Evolutionary conservation across 768 basidiomycete genomes (phyloP).

Genomic region (Termitomyces sp.): DNA sequence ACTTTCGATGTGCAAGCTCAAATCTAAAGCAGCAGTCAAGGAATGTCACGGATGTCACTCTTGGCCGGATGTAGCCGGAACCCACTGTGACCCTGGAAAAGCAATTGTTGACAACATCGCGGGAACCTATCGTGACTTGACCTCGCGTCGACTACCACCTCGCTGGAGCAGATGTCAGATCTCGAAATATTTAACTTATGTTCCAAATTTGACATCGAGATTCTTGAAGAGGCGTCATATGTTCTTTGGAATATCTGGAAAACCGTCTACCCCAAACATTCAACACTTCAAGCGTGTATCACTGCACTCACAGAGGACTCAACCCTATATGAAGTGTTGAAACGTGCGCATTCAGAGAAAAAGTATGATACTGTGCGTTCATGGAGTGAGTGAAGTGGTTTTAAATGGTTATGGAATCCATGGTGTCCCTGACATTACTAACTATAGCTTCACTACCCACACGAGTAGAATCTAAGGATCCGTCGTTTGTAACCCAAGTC

Average conservation of each 20-base stretch:
- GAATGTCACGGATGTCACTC: neutral
- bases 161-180: conserved; percentile 19
- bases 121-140: neutral
- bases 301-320: conserved; percentile 26
- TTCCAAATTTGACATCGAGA: conserved; percentile 32
- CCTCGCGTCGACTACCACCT: neutral
- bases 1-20: neutral
- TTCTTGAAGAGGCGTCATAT: conserved; percentile 37
- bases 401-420: neutral
- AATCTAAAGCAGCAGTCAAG: neutral
- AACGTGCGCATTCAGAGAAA: conserved; percentile 23
- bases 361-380: conserved; percentile 28
- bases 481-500: conserved; percentile 15
- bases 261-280: conserved; percentile 22
- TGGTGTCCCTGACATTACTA: conserved; percentile 5
- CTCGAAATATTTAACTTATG: conserved; percentile 23
- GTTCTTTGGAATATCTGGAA: conserved; percentile 39
- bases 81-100: neutral
- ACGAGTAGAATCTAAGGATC: conserved; percentile 13
- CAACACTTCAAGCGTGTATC: conserved; percentile 31
- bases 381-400: conserved; percentile 23
- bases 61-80: neutral
- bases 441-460: conserved; percentile 2
- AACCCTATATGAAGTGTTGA: conserved; percentile 29
- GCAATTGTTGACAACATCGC: neutral